Evolutionary conservation across 768 basidiomycete species (phyloP), one percentile per base, ranked within the genome.

Genomic region (Boletus rufocinnamomeus): DNA sequence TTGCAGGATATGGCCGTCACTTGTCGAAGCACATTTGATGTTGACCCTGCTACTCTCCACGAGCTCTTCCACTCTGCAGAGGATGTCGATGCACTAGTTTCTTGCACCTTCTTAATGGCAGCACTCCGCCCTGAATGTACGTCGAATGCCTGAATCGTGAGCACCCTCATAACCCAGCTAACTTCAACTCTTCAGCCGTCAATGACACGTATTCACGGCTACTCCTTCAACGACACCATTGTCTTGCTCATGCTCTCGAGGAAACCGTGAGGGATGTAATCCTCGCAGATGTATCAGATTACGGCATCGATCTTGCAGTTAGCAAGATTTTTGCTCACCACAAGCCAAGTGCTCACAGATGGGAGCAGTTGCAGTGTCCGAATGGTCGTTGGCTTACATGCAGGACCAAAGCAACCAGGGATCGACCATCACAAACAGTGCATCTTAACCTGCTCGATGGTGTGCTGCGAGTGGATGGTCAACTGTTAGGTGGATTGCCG

Each of bases 51-150:
- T 45, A 45, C 23, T 45, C 16, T 25, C 25, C 6, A 5, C 21
- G 11, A 23, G 23, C 21, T 44, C 13, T 25, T 44, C 43, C 43
- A 25, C 25, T 44, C 43, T 25, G 43, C 43, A 16, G 43, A 25
- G 43, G 43, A 44, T n/a, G 23, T 44, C 10, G 14, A 25, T 25
- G 23, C 23, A 0, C 2, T 25, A 1, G 59, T 66, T 14, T 62
- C 71, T 27, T 72, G 72, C 34, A 49, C 62, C 5, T 57, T 75
- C 52, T 54, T 65, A 2, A 54, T 72, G 3, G 44, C 57, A 23
- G 62, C 64, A 30, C 63, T 67, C 44, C 50, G 35, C 6, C 62
- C 64, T 1, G 4, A 30, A 4, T 1, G 60, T 46, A 7, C 5
- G 43, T 52, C 21, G 2, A 2, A 30, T 53, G 25, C 2, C 48